Percentiles rank a stretch among this genome's conserved stretches.
Conservation (phyloP, 73 alveolate genomes). For the Uronychia setigera region DNA sequence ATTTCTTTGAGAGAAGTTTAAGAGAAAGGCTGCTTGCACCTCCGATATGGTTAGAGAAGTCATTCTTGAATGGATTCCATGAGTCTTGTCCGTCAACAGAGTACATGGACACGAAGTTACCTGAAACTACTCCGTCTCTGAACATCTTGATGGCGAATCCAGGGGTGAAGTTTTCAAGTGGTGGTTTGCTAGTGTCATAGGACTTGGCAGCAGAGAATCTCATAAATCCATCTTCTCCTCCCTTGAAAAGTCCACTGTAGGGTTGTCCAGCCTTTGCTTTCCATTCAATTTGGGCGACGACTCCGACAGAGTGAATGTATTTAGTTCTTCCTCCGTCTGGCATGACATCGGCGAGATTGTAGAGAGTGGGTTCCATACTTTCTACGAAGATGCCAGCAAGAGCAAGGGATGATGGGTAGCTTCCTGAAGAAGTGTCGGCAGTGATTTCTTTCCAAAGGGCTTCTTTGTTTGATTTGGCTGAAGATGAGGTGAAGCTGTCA, state of each 20-base stretch:
- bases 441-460: no score
- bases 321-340: no score
- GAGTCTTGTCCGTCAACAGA: no score
- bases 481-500: no score
- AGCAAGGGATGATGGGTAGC: no score
- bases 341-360: slow-evolving; percentile 13
- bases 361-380: slow-evolving; percentile 25
- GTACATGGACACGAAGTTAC: slow-evolving; percentile 44
- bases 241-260: slow-evolving; percentile 58
- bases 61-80: slow-evolving; percentile 52
- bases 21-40: slow-evolving; percentile 11
- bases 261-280: slow-evolving; percentile 40
- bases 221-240: slow-evolving; percentile 51
- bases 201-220: slow-evolving; percentile 45
- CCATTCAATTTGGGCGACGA: no score
- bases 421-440: no score
- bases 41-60: slow-evolving; percentile 35
- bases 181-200: slow-evolving; percentile 32
- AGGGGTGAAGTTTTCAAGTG: no score
- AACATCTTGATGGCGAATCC: slow-evolving; percentile 54
- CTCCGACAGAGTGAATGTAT: no score
- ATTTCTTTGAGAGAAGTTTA: slow-evolving; percentile 37
- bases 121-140: slow-evolving; percentile 38
- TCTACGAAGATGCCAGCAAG: slow-evolving; percentile 51
- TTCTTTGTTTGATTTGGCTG: no score